Base-by-base conservation (phyloP, 2,329 filamentous ascomycete species). In the Tolypocladium capitatum region DNA sequence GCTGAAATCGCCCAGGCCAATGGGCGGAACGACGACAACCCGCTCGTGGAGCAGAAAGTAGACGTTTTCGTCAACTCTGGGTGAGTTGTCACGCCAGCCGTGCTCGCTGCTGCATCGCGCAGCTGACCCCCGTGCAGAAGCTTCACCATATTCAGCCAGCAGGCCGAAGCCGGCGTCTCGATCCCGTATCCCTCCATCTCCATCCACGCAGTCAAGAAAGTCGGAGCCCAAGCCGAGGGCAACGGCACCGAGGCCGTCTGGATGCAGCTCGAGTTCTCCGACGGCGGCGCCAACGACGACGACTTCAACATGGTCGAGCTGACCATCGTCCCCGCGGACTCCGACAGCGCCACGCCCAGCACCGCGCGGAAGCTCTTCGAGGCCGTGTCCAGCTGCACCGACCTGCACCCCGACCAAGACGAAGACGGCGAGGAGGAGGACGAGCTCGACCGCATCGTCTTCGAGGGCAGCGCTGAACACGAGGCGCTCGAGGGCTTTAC, bases 151-250 rank as follows among this genome's bases (percentile, higher is more conserved):
- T 89, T 80, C 68, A 83, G 81, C 54, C 63, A 68, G 13, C 62
- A 72, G 4, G 73, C 71, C 13, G 68, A 71, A 33, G 73, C 68
- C 18, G 86, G 85, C 52, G 66, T 87, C 41, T 73, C 78, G 36
- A 84, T 90, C 53, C 79, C 83, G 0, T 91, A 89, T 63, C 84
- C 81, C 3, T 70, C 78, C 51, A 85, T 91, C 60, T 81, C 81
- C 21, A 80, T 90, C 16, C 85, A 89, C 61, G 86, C 84, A 0
- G 77, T 84, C 56, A 83, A 86, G 64, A 76, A 79, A 48, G 69
- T 76, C 57, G 62, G 59, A 45, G 48, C 51, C 51, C 63, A 67
- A 41, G 60, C 67, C 28, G 64, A 68, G 20, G 61, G 66, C 35
- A 50, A 57, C 13, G 60, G 64, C 20, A 60, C 63, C 43, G 69